Evolutionary conservation across 257 asterid species (phyloP).

Genomic region (Ehretia macrophylla): DNA sequence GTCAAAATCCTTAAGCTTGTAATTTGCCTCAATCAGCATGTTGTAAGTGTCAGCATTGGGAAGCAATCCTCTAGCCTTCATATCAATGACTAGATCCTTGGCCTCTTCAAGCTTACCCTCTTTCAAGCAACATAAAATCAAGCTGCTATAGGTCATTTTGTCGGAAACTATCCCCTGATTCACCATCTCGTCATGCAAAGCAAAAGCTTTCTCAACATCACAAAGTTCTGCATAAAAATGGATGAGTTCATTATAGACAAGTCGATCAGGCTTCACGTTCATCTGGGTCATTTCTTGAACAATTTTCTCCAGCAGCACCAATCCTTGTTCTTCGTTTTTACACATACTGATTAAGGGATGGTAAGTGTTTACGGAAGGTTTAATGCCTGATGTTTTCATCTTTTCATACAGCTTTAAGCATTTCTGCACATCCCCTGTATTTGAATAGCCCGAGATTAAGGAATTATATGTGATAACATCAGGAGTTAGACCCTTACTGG

Average conservation of each 20-base stretch:
- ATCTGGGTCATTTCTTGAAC: conserved; percentile 47
- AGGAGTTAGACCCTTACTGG: conserved; percentile 47
- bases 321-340: conserved; percentile 30
- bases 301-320: conserved; percentile 50
- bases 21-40: conserved; percentile 53
- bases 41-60: conserved; percentile 52
- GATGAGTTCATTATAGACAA: conserved; percentile 60
- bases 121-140: conserved; percentile 50
- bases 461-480: conserved; percentile 74
- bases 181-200: conserved; percentile 46
- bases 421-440: conserved; percentile 41
- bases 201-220: conserved; percentile 38
- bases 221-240: conserved; percentile 45
- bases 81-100: conserved; percentile 39
- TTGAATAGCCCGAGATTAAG: conserved; percentile 55
- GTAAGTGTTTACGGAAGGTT: conserved; percentile 59
- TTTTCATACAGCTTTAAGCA: conserved; percentile 50
- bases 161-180: conserved; percentile 44
- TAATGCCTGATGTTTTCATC: conserved; percentile 56
- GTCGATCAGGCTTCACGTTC: conserved; percentile 54
- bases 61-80: conserved; percentile 45
- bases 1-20: conserved; percentile 45
- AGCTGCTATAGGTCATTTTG: conserved; percentile 60
- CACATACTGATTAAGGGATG: conserved; percentile 57
- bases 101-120: conserved; percentile 43